A percentile compares a stretch with the other conserved stretches of the same genome.
Evolutionary conservation across 352 stramenopile species (phyloP).

Genomic region (Globisporangium camurandrum): DNA sequence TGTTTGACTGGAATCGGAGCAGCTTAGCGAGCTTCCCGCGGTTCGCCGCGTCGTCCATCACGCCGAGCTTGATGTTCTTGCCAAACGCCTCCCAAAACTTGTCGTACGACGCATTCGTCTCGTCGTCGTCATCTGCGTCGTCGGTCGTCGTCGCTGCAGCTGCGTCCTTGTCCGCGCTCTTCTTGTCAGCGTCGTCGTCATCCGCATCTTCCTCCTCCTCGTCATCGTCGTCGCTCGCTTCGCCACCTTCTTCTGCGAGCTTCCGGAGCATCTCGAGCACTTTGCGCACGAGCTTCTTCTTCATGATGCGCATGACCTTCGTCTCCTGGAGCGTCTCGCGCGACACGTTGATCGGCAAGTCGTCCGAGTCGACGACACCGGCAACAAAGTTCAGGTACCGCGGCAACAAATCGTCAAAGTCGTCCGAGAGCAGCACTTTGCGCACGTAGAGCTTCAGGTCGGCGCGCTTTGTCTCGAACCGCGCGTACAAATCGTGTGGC

Average conservation of each 20-base stretch:
- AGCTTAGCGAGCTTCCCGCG: constrained; percentile 94
- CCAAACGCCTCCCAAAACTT: constrained; percentile 98
- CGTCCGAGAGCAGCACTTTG: constrained; percentile 98
- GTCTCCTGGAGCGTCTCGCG: constrained; percentile 99
- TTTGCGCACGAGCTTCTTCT: constrained; percentile 99
- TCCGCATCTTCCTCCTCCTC: constrained; percentile 45
- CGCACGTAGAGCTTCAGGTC: constrained; percentile 97
- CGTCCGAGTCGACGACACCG: constrained; percentile 99
- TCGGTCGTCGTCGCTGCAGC: constrained; percentile 68
- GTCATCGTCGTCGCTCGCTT: constrained; percentile 50
- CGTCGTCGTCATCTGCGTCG: constrained; percentile 47
- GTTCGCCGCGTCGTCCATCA: constrained; percentile 97
- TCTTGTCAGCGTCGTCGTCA: constrained; percentile 40
- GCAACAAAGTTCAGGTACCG: constrained; percentile 98
- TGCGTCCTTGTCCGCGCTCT: constrained; percentile 47
- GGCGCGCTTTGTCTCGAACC: constrained; percentile 89
- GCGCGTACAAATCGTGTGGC: constrained; percentile 82
- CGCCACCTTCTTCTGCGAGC: constrained; percentile 87
- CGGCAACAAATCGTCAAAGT: constrained; percentile 97
- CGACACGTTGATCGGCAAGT: constrained; percentile 99
- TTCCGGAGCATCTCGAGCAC: constrained; percentile 97
- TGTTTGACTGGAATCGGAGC: constrained; percentile 95
- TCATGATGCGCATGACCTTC: constrained; percentile 99
- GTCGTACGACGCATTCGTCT: constrained; percentile 89
- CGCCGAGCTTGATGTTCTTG: constrained; percentile 98